A percentile compares a stretch with the other conserved stretches of the same genome.
These are phyloP conservation scores for Fraxinus cuspidata DNA, from an alignment of 257 asterid species.

Conservation along the genomic window DNA sequence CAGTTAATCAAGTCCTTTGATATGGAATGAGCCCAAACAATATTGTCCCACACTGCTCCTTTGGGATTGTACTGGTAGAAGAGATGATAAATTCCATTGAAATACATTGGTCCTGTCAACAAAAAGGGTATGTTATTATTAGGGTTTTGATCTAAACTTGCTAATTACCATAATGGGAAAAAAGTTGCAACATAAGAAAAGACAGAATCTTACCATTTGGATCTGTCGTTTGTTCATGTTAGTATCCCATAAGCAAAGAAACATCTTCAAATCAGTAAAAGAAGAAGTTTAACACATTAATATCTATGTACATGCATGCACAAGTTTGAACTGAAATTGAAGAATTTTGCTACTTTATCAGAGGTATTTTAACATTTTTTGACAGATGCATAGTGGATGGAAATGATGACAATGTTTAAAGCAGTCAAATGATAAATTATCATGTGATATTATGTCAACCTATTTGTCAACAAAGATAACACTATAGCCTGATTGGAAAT, in stretches of 20 bases:
- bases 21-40: slow-evolving; percentile 29
- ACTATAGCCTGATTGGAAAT: too few species aligned
- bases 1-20: too few species aligned
- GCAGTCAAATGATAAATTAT: too few species aligned
- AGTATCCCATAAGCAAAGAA: background rate
- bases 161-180: too few species aligned
- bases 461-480: too few species aligned
- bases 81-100: slow-evolving; percentile 39
- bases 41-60: slow-evolving; percentile 41
- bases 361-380: too few species aligned
- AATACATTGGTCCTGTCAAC: slow-evolving; percentile 38
- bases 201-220: slow-evolving; percentile 23
- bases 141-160: too few species aligned
- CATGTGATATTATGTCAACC: too few species aligned
- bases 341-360: too few species aligned
- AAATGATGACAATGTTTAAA: too few species aligned
- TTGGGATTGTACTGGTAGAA: slow-evolving; percentile 27
- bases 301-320: background rate
- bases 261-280: background rate
- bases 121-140: background rate
- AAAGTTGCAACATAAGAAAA: background rate
- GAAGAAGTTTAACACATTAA: background rate
- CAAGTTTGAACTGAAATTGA: background rate
- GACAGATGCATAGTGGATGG: too few species aligned
- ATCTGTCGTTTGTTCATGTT: slow-evolving; percentile 23